Evolutionary conservation across 2,329 filamentous ascomycete genomes (phyloP), one percentile per base, ranked within the genome.

Genomic region (Pseudohalonectria lignicola): DNA sequence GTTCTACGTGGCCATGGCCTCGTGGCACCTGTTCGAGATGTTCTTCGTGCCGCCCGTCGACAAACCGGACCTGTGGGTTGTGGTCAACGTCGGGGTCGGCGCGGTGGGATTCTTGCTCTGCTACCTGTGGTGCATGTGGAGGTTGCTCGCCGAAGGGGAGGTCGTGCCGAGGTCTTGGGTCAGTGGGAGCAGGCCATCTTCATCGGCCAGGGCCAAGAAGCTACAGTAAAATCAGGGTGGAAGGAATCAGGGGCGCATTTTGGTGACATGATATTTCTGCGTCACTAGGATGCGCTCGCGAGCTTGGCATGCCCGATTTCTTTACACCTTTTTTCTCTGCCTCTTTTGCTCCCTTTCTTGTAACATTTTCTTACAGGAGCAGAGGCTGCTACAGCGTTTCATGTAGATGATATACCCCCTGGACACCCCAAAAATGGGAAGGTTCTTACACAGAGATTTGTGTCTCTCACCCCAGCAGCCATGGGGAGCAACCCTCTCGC

Each of bases 51-150:
- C 88, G 12, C 88, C 90, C 4, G 49, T 63, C 0, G 69, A 72
- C 41, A 95, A 94, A 60, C 92, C 92, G 1, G 92, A 98, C 62
- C 63, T 98, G 2, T 98, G 90, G 90, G 80, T 93, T 3, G 88
- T 98, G 3, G 72, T 79, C 11, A 98, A 98, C 52, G 87, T 92
- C 8, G 77, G 86, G 15, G 61, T 96, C 17, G 92, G 92, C 7
- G 85, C 85, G 17, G 79, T 75, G 4, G 92, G 86, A 0, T 98
- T 96, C 55, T 74, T 74, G 0, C 62, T 94, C 25, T 93, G 87
- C 58, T 96, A 95, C 56, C 53, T 92, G 7, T 98, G 92, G 92
- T 95, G 88, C 57, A 59, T 92, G 44, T 82, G 77, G 71, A 81
- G 75, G 39, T 54, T 85, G 37, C 50, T 76, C 3, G 54, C 63